Conservation (phyloP, 2,329 filamentous ascomycete species). For the Monosporascus sp. region DNA sequence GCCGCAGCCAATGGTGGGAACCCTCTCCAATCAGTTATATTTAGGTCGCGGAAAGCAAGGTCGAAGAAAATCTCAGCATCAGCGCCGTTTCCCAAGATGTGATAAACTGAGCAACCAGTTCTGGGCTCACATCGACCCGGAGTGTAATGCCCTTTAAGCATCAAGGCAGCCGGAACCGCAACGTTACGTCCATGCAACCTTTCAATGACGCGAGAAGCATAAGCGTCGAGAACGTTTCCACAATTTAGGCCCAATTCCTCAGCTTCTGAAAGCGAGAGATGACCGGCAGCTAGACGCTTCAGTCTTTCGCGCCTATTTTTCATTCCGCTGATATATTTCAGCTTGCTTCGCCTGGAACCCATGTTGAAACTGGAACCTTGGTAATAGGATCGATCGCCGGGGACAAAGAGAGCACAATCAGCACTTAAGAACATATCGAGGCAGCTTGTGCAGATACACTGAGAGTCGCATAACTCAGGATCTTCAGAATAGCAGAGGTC, state of each 20-base stretch:
- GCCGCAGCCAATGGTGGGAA: too few species aligned
- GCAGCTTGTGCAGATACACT: background rate
- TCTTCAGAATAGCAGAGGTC: background rate
- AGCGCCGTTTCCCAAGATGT: too few species aligned
- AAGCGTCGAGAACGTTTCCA: background rate
- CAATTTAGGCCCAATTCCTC: background rate
- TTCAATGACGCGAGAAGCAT: background rate
- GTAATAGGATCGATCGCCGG: background rate
- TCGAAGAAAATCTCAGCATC: background rate
- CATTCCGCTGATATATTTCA: background rate
- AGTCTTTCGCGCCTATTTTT: background rate
- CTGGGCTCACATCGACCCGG: too few species aligned
- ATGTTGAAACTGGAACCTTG: too few species aligned
- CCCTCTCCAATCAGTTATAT: too few species aligned
- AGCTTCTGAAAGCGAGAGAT: background rate
- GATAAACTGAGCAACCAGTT: too few species aligned
- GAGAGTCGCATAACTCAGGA: background rate
- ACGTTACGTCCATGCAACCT: background rate
- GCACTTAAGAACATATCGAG: background rate
- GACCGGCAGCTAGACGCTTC: background rate
- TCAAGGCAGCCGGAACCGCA: too few species aligned
- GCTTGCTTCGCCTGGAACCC: background rate
- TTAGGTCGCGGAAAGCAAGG: background rate
- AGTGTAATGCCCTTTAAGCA: too few species aligned
- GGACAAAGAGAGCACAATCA: background rate